These are phyloP conservation scores for Carex pumila DNA, from an alignment of 176 grass and related monocot genomes.

Conservation along the genomic window DNA sequence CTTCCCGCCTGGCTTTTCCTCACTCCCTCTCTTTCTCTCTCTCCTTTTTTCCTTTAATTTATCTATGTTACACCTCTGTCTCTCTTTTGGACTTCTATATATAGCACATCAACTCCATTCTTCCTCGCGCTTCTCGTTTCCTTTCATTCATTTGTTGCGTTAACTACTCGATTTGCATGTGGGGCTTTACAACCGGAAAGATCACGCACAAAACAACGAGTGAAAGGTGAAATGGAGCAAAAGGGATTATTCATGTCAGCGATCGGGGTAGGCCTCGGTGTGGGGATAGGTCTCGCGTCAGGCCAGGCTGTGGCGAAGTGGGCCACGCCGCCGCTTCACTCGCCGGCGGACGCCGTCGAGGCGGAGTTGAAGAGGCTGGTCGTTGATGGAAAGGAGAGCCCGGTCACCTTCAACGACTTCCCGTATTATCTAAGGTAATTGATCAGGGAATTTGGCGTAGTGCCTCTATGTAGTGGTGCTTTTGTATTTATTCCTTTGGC, in stretches of 20 bases:
- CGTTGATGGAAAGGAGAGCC: conserved; percentile 49
- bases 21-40: background rate
- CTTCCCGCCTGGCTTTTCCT: conserved; percentile 15
- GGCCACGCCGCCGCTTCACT: background rate
- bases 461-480: background rate
- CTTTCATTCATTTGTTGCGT: background rate
- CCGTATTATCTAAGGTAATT: conserved; percentile 76
- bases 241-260: conserved; percentile 76
- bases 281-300: conserved; percentile 73
- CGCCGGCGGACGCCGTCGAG: conserved; percentile 44
- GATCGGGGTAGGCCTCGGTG: conserved; percentile 67
- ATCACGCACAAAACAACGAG: background rate
- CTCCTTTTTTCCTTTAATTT: background rate
- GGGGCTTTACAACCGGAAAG: background rate
- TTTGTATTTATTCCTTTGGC: conserved; percentile 11
- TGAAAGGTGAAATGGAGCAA: conserved; percentile 63
- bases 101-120: conserved; percentile 23
- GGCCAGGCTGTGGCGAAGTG: conserved; percentile 23
- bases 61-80: background rate
- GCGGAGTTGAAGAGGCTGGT: conserved; percentile 63
- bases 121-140: conserved; percentile 25
- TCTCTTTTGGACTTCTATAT: conserved; percentile 24
- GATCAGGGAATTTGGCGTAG: background rate
- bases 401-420: conserved; percentile 75
- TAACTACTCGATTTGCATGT: background rate